Evolutionary conservation across 2,329 filamentous ascomycete species (phyloP).

Genomic region (Fusarium heterosporum): DNA sequence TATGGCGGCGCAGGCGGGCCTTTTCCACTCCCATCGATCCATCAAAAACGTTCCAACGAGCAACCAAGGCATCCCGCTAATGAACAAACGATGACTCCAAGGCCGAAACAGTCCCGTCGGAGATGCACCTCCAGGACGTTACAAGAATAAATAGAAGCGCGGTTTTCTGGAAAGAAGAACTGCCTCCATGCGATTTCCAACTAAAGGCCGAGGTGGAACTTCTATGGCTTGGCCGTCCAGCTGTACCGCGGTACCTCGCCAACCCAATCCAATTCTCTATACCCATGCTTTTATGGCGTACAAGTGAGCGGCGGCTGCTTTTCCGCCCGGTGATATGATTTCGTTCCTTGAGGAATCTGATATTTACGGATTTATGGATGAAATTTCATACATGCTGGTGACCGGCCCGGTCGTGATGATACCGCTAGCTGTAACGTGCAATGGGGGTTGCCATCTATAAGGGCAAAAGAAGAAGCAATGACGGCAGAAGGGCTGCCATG

Average conservation of each 20-base stretch:
- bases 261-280: slow-evolving; percentile 10
- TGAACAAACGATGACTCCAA: slow-evolving; percentile 36
- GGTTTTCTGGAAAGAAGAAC: slow-evolving; percentile 14
- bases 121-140: slow-evolving; percentile 22
- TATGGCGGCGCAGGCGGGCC: slow-evolving; percentile 28
- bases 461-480: slow-evolving; percentile 18
- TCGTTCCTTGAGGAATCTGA: slow-evolving; percentile 25
- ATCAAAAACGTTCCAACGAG: slow-evolving; percentile 26
- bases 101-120: slow-evolving; percentile 36
- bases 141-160: slow-evolving; percentile 10
- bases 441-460: slow-evolving; percentile 26
- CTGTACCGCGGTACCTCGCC: slow-evolving; percentile 31
- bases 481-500: slow-evolving; percentile 25
- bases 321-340: neutral
- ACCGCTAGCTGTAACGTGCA: slow-evolving; percentile 14
- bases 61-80: slow-evolving; percentile 23
- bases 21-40: slow-evolving; percentile 19
- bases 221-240: slow-evolving; percentile 26
- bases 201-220: slow-evolving; percentile 39
- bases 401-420: slow-evolving; percentile 43
- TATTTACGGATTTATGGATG: slow-evolving; percentile 40
- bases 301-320: slow-evolving; percentile 11
- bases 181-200: slow-evolving; percentile 16
- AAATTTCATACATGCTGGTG: slow-evolving; percentile 21
- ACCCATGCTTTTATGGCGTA: slow-evolving; percentile 15